Conservation (phyloP, 2,329 filamentous ascomycete genomes). For the Colletotrichum lentis region DNA sequence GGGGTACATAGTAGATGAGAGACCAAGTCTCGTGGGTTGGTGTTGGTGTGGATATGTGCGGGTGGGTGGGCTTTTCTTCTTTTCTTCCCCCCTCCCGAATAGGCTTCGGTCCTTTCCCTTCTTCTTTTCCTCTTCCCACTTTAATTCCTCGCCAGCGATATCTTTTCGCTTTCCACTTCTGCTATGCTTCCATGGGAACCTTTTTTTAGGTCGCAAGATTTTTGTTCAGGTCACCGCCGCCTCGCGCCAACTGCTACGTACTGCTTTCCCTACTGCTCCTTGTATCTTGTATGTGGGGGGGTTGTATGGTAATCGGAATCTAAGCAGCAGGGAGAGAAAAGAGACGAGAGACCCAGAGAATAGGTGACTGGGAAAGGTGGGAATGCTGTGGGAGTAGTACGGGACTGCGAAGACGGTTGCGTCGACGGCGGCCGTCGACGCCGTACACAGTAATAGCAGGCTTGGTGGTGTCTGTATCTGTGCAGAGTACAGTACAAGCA, state of each 20-base stretch:
- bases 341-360: conserved; percentile 33
- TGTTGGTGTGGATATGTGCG: conserved; percentile 15
- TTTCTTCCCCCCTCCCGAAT: neutral
- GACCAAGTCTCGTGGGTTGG: conserved; percentile 32
- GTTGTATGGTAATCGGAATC: conserved; percentile 35
- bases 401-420: conserved; percentile 33
- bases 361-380: conserved; percentile 27
- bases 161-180: neutral
- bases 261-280: conserved; percentile 21
- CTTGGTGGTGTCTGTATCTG: too few species aligned
- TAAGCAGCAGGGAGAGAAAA: conserved; percentile 32
- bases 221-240: neutral
- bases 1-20: neutral
- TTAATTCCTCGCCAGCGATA: too few species aligned
- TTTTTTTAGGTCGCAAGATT: neutral
- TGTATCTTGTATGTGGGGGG: conserved; percentile 32
- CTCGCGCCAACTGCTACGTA: conserved; percentile 20
- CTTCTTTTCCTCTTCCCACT: neutral
- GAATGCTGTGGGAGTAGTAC: conserved; percentile 36
- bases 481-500: neutral
- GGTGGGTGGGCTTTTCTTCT: conserved; percentile 39
- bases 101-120: neutral
- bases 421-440: conserved; percentile 23
- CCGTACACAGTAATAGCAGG: neutral
- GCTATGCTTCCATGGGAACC: conserved; percentile 12